These are phyloP conservation scores for Adenanthera pavonina DNA, from an alignment of 306 rosid genomes.

Conservation along the genomic window DNA sequence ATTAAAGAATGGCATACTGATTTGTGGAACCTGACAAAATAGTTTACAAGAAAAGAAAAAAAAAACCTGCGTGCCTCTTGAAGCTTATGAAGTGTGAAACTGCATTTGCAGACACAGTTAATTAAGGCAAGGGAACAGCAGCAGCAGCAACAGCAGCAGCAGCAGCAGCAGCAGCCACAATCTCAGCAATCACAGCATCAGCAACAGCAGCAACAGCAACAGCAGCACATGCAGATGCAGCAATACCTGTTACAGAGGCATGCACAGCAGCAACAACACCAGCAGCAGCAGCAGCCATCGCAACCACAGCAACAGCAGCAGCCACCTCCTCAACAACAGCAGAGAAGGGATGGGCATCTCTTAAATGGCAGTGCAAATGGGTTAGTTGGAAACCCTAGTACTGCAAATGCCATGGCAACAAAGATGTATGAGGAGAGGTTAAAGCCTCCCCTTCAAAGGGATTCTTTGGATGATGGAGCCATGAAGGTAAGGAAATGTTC, in stretches of 20 bases:
- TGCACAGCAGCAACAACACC: conserved; percentile 81
- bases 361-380: conserved; percentile 87
- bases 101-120: conserved; percentile 72
- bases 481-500: conserved; percentile 65
- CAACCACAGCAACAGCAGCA: conserved; percentile 53
- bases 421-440: conserved; percentile 95
- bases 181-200: conserved; percentile 53
- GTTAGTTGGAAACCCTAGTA: conserved; percentile 81
- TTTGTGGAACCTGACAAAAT: conserved; percentile 14
- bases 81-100: conserved; percentile 46
- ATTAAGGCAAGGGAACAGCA: conserved; percentile 93
- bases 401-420: conserved; percentile 92
- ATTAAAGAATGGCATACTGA: neutral
- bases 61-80: conserved; percentile 19
- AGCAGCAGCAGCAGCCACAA: conserved; percentile 38
- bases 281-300: conserved; percentile 57
- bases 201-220: conserved; percentile 61
- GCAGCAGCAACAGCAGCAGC: conserved; percentile 63
- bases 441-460: conserved; percentile 91
- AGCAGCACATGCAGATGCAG: conserved; percentile 82
- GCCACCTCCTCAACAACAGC: conserved; percentile 60
- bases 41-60: neutral
- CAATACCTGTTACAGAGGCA: conserved; percentile 72
- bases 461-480: conserved; percentile 88
- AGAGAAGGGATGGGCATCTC: conserved; percentile 94